These are phyloP conservation scores for Hyaloscypha finlandica DNA, from an alignment of 495 filamentous ascomycete genomes.

Conservation along the genomic window DNA sequence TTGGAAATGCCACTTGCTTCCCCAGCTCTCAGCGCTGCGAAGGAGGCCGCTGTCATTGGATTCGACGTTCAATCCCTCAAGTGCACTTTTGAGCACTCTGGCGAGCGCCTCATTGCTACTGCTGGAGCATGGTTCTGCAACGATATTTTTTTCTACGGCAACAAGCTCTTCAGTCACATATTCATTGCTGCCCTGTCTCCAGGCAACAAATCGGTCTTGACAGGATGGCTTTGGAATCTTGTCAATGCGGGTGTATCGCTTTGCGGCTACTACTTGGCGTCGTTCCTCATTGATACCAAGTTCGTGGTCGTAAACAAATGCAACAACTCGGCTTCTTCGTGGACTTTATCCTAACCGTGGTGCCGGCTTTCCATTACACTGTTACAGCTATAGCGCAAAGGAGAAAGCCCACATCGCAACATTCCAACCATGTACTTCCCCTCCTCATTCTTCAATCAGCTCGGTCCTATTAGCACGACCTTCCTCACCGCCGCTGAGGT, in stretches of 20 bases:
- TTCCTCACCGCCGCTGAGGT: conserved; percentile 93
- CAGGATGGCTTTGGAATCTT: conserved; percentile 86
- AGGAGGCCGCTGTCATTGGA: conserved; percentile 80
- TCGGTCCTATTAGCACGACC: conserved; percentile 88
- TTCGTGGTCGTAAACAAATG: conserved; percentile 90
- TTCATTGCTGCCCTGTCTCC: conserved; percentile 78
- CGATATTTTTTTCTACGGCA: conserved; percentile 96
- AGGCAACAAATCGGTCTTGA: conserved; percentile 66
- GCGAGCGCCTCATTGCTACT: conserved; percentile 80
- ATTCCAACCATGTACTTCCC: conserved; percentile 88
- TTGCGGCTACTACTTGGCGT: conserved; percentile 71
- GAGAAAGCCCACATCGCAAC: conserved; percentile 61
- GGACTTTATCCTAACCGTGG: conserved; percentile 83
- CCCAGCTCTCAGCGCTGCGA: conserved; percentile 73
- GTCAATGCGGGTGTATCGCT: conserved; percentile 83
- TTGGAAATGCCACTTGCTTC: conserved; percentile 79
- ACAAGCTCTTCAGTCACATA: conserved; percentile 90
- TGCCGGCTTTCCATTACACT: conserved; percentile 80
- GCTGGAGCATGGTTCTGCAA: conserved; percentile 86
- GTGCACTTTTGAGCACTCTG: conserved; percentile 75
- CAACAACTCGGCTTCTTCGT: conserved; percentile 85
- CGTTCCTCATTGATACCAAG: conserved; percentile 42
- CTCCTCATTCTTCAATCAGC: conserved; percentile 92
- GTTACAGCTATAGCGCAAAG: conserved; percentile 73
- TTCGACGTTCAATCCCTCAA: conserved; percentile 82